phyloP scores from a whole-genome alignment of 225 moss, liverwort and hornwort species.

The Rhytidiadelphus loreus region DNA sequence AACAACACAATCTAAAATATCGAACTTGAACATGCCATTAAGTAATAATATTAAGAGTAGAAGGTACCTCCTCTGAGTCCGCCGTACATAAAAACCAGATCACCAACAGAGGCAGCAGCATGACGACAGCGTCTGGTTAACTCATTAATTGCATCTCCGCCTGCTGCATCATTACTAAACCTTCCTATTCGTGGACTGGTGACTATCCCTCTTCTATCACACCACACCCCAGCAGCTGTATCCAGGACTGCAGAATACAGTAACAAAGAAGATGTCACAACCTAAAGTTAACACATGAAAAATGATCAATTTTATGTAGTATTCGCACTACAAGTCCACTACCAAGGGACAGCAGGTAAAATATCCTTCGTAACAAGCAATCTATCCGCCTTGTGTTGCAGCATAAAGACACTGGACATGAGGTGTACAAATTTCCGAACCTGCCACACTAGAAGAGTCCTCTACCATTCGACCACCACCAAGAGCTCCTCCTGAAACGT shows the following conservation, averaged over 20 bases:
- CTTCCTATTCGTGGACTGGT: constrained; percentile 51
- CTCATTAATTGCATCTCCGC: constrained; percentile 54
- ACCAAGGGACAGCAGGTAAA: background rate
- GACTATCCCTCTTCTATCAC: constrained; percentile 50
- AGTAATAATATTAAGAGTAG: background rate
- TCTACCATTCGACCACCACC: constrained; percentile 73
- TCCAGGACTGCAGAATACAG: constrained; percentile 39
- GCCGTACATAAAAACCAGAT: constrained; percentile 54
- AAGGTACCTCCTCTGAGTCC: constrained; percentile 57
- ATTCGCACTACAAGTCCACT: background rate
- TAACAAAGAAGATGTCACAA: constrained; percentile 1
- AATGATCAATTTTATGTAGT: background rate
- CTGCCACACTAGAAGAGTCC: constrained; percentile 67
- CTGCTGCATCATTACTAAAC: constrained; percentile 53
- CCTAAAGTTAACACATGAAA: background rate
- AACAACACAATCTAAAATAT: background rate
- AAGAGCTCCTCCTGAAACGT: constrained; percentile 63
- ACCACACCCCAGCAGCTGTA: constrained; percentile 64
- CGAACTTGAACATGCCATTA: background rate
- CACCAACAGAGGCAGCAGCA: constrained; percentile 55
- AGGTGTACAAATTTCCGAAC: background rate
- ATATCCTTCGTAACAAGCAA: background rate
- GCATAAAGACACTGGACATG: background rate
- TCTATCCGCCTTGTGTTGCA: background rate
- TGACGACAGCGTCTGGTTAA: constrained; percentile 64